Evolutionary conservation across 1,284 basidiomycete genomes (phyloP).

Genomic region (Apiotrichum gamsii): DNA sequence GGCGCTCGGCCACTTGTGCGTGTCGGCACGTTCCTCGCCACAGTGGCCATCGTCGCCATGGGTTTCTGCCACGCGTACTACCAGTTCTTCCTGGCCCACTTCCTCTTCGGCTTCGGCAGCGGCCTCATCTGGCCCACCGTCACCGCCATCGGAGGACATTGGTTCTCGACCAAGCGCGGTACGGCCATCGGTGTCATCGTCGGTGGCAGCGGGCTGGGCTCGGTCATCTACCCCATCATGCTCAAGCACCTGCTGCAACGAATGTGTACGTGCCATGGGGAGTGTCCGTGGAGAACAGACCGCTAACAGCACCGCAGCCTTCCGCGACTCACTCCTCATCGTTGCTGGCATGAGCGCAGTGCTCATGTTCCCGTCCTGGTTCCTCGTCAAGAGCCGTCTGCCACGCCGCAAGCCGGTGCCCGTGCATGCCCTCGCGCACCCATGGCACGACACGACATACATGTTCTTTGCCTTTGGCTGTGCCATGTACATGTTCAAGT

Average conservation of each 20-base stretch:
- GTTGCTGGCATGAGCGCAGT: constrained; percentile 40
- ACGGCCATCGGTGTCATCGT: constrained; percentile 42
- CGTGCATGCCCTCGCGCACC: constrained; percentile 10
- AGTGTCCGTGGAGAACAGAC: background rate
- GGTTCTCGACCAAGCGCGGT: constrained; percentile 38
- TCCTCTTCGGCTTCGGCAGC: constrained; percentile 36
- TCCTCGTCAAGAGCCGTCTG: constrained; percentile 37
- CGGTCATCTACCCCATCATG: constrained; percentile 42
- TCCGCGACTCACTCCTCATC: constrained; percentile 37
- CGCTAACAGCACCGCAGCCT: constrained; percentile 25
- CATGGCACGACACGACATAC: constrained; percentile 31
- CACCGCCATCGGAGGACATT: constrained; percentile 41
- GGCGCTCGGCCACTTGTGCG: constrained; percentile 31
- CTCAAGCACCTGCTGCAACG: constrained; percentile 34
- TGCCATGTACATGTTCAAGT: constrained; percentile 32
- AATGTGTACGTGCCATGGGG: constrained; percentile 18
- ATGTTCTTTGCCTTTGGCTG: constrained; percentile 31
- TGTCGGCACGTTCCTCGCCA: constrained; percentile 29
- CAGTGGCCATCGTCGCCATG: constrained; percentile 32
- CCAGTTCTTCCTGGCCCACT: constrained; percentile 31
- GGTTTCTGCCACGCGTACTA: constrained; percentile 35
- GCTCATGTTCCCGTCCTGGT: constrained; percentile 39
- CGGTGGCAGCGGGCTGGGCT: constrained; percentile 39
- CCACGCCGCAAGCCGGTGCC: constrained; percentile 26
- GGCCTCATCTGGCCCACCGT: constrained; percentile 36